Evolutionary conservation across 1,284 basidiomycete species (phyloP).

Genomic region (Bondarzewia mesenterica): DNA sequence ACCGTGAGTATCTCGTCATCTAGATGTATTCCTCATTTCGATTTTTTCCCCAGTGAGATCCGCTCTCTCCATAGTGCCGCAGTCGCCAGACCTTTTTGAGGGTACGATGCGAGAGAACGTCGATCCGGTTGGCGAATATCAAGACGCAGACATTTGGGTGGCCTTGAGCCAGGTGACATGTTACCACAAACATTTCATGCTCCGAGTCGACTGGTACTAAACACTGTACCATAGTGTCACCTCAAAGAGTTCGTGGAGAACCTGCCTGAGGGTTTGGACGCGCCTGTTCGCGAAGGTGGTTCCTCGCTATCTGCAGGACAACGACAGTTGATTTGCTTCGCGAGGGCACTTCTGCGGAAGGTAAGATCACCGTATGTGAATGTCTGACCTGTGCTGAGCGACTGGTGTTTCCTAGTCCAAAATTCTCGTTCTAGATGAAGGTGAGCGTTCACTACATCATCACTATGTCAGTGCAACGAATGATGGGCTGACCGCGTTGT

Average conservation of each 20-base stretch:
- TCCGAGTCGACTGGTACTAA: not conserved
- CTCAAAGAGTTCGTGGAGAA: conserved; percentile 67
- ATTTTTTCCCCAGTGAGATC: conserved; percentile 46
- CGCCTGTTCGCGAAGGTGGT: conserved; percentile 75
- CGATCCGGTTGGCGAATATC: conserved; percentile 65
- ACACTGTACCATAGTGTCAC: conserved; percentile 34
- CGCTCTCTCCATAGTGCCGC: conserved; percentile 85
- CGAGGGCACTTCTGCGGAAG: conserved; percentile 69
- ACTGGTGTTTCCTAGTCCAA: conserved; percentile 42
- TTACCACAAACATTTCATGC: conserved; percentile 7
- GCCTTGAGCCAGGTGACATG: conserved; percentile 65
- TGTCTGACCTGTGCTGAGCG: not conserved
- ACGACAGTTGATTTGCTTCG: conserved; percentile 78
- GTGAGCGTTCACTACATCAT: conserved; percentile 23
- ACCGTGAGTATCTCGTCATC: conserved; percentile 36
- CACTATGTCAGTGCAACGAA: too few species aligned
- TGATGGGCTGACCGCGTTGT: conserved; percentile 1
- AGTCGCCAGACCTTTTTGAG: conserved; percentile 76
- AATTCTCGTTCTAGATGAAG: conserved; percentile 88
- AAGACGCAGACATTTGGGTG: conserved; percentile 77
- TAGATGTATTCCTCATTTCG: too few species aligned
- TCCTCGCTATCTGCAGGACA: conserved; percentile 82
- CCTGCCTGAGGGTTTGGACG: conserved; percentile 69
- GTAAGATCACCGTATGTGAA: too few species aligned
- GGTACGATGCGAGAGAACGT: conserved; percentile 83